Conservation (phyloP, 1,139 yeast species). For the Sugiyamaella paludigena region DNA sequence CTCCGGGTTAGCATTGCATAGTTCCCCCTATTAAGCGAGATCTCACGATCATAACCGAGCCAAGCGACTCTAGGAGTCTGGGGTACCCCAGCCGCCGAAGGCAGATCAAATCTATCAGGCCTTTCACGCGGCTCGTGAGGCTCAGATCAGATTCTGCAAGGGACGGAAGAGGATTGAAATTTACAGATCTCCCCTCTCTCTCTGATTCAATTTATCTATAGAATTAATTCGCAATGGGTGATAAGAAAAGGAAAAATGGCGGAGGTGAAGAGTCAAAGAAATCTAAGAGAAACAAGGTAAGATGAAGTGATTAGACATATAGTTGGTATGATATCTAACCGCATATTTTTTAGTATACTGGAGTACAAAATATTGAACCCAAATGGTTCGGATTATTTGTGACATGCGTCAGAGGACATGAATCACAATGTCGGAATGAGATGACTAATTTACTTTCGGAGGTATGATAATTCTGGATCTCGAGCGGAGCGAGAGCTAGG, state of each 20-base stretch:
- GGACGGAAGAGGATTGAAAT: not conserved
- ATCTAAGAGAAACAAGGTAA: slow-evolving; percentile 18
- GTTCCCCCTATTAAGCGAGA: too few relatives aligned
- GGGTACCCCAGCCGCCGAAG: too few relatives aligned
- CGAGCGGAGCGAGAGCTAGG: slow-evolving; percentile 4
- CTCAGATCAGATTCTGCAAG: not conserved
- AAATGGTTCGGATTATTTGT: slow-evolving; percentile 82
- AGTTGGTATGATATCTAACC: slow-evolving; percentile 1
- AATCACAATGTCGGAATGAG: slow-evolving; percentile 72
- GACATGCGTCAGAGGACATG: slow-evolving; percentile 78
- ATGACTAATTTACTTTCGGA: slow-evolving; percentile 60
- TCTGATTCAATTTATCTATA: not conserved
- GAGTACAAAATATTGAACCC: slow-evolving; percentile 53
- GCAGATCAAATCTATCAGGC: too few relatives aligned
- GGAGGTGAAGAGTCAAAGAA: slow-evolving; percentile 19
- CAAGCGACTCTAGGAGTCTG: too few relatives aligned
- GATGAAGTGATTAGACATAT: not conserved
- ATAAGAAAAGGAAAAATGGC: slow-evolving; percentile 7
- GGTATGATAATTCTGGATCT: slow-evolving; percentile 29
- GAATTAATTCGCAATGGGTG: slow-evolving; percentile 12
- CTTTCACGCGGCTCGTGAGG: too few relatives aligned
- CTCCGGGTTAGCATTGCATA: too few relatives aligned
- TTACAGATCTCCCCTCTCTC: not conserved
- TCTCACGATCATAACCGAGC: too few relatives aligned
- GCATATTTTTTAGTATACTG: slow-evolving; percentile 16